A percentile compares a stretch with the other conserved stretches of the same genome.
Conservation (phyloP, 306 rosid species). For the Vigna angularis region DNA sequence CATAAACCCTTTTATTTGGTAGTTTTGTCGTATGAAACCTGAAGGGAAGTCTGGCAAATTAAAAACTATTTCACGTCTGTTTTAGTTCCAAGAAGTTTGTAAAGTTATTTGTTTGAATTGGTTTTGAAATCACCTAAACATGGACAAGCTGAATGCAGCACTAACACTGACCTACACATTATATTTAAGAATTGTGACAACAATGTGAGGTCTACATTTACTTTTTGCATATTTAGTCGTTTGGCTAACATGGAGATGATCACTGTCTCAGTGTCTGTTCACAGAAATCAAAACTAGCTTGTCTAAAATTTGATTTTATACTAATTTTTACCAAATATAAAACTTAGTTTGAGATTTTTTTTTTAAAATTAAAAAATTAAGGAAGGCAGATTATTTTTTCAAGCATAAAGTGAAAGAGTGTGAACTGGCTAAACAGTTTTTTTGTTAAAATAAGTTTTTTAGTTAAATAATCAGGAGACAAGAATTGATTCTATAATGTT, state of each 20-base stretch:
- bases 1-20: constrained; percentile 21
- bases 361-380: constrained; percentile 7
- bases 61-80: constrained; percentile 19
- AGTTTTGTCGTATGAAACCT: constrained; percentile 38
- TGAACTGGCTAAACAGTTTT: constrained; percentile 6
- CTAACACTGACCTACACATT: constrained; percentile 18
- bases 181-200: constrained; percentile 4
- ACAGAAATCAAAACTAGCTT: constrained; percentile 8
- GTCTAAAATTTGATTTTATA: constrained; percentile 17
- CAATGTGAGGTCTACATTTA: constrained; percentile 1
- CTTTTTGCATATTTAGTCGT: background rate
- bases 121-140: constrained; percentile 8
- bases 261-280: background rate
- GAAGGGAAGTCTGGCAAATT: constrained; percentile 35
- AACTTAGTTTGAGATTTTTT: constrained; percentile 15
- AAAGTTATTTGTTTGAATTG: constrained; percentile 20
- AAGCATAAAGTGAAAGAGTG: constrained; percentile 1
- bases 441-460: background rate
- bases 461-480: background rate
- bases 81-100: constrained; percentile 17
- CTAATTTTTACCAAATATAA: constrained; percentile 14
- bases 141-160: background rate
- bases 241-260: background rate
- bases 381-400: background rate
- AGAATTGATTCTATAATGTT: constrained; percentile 3